phyloP scores from a whole-genome alignment of 2,329 filamentous ascomycete species.

The Acephala macrosclerotiorum region DNA sequence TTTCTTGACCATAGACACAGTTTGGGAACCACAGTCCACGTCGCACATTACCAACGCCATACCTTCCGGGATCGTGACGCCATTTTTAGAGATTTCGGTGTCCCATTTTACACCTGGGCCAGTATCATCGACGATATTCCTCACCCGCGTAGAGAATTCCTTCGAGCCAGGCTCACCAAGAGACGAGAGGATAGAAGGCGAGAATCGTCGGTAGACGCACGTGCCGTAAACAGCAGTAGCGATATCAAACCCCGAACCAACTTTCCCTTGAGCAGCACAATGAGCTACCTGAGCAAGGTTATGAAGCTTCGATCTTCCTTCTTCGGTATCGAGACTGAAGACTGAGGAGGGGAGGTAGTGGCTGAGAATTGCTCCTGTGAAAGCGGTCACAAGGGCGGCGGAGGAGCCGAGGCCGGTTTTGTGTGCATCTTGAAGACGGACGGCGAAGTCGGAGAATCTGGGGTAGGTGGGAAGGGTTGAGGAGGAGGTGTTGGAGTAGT shows the following conservation, averaged over 20 bases:
- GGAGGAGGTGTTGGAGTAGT: slow-evolving; percentile 79
- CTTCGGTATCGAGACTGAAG: slow-evolving; percentile 64
- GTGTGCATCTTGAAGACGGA: slow-evolving; percentile 79
- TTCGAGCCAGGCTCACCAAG: slow-evolving; percentile 71
- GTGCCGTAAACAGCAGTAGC: slow-evolving; percentile 92
- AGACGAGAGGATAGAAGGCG: slow-evolving; percentile 72
- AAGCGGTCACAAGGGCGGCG: slow-evolving; percentile 88
- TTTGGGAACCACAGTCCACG: slow-evolving; percentile 92
- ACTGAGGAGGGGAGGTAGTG: slow-evolving; percentile 70
- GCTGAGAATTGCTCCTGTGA: slow-evolving; percentile 78
- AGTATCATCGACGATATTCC: slow-evolving; percentile 69
- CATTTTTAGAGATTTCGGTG: slow-evolving; percentile 74
- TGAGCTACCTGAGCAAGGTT: slow-evolving; percentile 94
- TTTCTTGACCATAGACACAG: slow-evolving; percentile 93
- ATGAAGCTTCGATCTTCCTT: slow-evolving; percentile 72
- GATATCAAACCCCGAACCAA: slow-evolving; percentile 95
- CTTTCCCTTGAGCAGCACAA: slow-evolving; percentile 95
- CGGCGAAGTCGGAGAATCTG: slow-evolving; percentile 77
- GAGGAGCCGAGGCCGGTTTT: slow-evolving; percentile 97
- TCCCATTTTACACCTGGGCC: slow-evolving; percentile 69
- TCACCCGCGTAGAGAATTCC: slow-evolving; percentile 72
- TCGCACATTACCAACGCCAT: slow-evolving; percentile 91
- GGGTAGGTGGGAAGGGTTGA: slow-evolving; percentile 47
- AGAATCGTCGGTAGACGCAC: slow-evolving; percentile 92
- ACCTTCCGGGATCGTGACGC: slow-evolving; percentile 74